phyloP scores from a whole-genome alignment of 2,329 filamentous ascomycete genomes.

The Monosporascus ibericus region DNA sequence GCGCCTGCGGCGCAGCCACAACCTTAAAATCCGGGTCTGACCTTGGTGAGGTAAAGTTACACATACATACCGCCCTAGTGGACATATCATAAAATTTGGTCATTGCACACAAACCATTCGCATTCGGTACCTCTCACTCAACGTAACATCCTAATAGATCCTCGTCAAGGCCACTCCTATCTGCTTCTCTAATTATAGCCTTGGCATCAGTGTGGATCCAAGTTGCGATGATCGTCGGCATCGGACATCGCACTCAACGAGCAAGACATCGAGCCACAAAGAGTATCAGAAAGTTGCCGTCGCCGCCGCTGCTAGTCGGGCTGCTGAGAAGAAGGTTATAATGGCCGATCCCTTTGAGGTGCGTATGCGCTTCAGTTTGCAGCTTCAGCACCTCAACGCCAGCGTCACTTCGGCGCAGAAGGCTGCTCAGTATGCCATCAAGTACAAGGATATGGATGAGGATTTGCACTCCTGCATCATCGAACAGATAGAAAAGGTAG shows the following conservation, averaged over 20 bases:
- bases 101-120: too few relatives aligned
- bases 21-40: too few relatives aligned
- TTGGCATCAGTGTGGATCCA: background rate
- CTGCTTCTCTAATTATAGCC: too few relatives aligned
- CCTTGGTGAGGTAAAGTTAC: too few relatives aligned
- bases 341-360: conserved; percentile 92
- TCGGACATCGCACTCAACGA: background rate
- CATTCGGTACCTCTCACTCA: too few relatives aligned
- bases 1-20: too few relatives aligned
- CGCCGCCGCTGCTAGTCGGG: background rate
- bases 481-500: conserved; percentile 82
- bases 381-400: conserved; percentile 86
- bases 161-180: too few relatives aligned
- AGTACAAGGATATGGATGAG: conserved; percentile 91
- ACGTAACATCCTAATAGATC: too few relatives aligned
- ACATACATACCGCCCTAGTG: too few relatives aligned
- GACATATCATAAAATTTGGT: too few relatives aligned
- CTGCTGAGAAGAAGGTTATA: conserved; percentile 8
- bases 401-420: conserved; percentile 85
- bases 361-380: conserved; percentile 89
- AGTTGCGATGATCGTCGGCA: background rate
- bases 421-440: conserved; percentile 89
- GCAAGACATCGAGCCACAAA: background rate
- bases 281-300: background rate
- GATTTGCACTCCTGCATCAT: conserved; percentile 96